Evolutionary conservation across 2,329 filamentous ascomycete species (phyloP), one percentile per base, ranked within the genome.

Genomic region (Diaporthe capsici): DNA sequence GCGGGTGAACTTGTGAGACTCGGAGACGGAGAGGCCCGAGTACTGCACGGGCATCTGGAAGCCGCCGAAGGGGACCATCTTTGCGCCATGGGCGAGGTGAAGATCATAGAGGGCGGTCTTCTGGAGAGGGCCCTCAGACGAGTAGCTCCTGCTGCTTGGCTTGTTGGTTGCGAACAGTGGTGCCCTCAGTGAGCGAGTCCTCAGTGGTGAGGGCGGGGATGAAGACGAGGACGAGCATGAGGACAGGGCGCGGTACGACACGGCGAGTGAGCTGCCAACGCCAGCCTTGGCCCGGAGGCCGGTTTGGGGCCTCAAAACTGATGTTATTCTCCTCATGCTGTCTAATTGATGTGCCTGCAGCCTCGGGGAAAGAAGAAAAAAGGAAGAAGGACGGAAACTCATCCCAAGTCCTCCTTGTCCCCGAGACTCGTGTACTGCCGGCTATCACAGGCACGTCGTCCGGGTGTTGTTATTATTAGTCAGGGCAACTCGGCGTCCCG

Each of bases 41-140:
- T 98, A 99, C 84, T 97, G 94, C 60, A 99, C 92, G 10, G 97
- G 97, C 95, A 99, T 98, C 80, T 91, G 89, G 87, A 93, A 98
- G 79, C 95, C 95, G 78, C 94, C 96, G 85, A 98, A 99, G n/a
- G 95, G 94, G 68, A 98, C 96, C 92, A 98, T 97, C 87, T 98
- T 98, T 79, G 90, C 97, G 79, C 95, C 95, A 82, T 94, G 88
- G 75, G 91, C 89, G 77, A 96, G 72, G 80, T 85, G 83, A 10
- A 85, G 80, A 78, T 83, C 79, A 77, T 84, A 83, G 76, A 85
- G 83, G 57, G 82, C 80, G 10, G 83, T 85, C 77, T 82, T 82
- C 12, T 63, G 51, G 31, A 75, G 75, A 31, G 71, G 67, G 31
- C 75, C 15, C 22, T 71, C 63, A 25, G 75, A 57, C 34, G 78